Evolutionary conservation across 352 stramenopile genomes (phyloP), one percentile per base, ranked within the genome.

Genomic region (Stramenopiles sp.): DNA sequence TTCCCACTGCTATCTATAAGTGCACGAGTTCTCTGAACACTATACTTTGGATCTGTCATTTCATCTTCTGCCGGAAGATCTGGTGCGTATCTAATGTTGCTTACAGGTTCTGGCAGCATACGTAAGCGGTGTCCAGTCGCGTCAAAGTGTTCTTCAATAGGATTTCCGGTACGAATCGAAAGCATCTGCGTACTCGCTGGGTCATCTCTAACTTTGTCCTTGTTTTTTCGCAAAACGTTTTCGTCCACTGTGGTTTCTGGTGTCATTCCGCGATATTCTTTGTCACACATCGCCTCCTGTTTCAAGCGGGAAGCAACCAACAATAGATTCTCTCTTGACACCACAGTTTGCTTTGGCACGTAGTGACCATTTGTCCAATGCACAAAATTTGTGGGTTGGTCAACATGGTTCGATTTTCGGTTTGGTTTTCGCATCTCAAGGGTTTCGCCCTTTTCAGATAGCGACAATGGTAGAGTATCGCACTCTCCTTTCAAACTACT

Each of bases 211-310:
- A 78, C 4, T 31, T 31, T 33, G 31, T 78, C 71, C 71, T 8
- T 4, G 71, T 78, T 78, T 78, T 31, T 33, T 14, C 71, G 71
- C 30, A 78, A 33, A 33, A 78, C 71, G 71, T 78, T 14, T 14
- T 14, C 14, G 22, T 78, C 71, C 8, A 78, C 22, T 14, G 71
- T 78, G 31, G 8, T 14, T 33, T 33, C 71, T 14, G 71, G 71
- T 78, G 30, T 78, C 14, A 78, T 14, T 14, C 31, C 31, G 8
- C 71, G 30, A 31, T 33, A 33, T 31, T 78, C 31, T 14, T 14
- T 31, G 22, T 78, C 71, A 4, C 4, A 4, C 4, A 14, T 33
- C 8, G 71, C 71, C 8, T 31, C 31, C 4, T 33, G 4, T 78
- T 78, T 78, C 22, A 78, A 78, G 8, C 71, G 30, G 4, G 4